These are phyloP conservation scores for Papiliotrema fonsecae DNA, from an alignment of 1,284 basidiomycete species.

Conservation along the genomic window DNA sequence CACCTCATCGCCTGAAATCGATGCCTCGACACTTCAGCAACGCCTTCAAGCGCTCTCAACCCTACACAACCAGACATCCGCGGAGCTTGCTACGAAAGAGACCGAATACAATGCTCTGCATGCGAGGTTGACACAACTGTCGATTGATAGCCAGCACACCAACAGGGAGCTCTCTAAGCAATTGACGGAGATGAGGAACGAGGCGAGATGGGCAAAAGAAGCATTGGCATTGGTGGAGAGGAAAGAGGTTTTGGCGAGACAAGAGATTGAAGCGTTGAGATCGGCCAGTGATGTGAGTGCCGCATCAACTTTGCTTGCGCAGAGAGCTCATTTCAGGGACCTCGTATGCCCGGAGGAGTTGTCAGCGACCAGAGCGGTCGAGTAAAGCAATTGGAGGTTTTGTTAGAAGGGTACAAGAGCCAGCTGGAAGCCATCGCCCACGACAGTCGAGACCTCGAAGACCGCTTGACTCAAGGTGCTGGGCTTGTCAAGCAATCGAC, in stretches of 20 bases:
- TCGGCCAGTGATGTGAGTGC: conserved; percentile 5
- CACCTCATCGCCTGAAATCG: conserved; percentile 11
- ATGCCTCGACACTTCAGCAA: conserved; percentile 24
- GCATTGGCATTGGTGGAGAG: conserved; percentile 36
- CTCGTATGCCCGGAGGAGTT: conserved; percentile 11
- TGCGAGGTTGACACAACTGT: conserved; percentile 24
- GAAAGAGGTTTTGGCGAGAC: conserved; percentile 30
- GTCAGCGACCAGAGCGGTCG: conserved; percentile 13
- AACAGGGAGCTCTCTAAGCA: conserved; percentile 25
- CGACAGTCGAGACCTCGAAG: conserved; percentile 34
- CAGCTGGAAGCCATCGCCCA: conserved; percentile 29
- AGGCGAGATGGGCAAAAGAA: conserved; percentile 42
- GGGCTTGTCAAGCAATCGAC: conserved; percentile 33
- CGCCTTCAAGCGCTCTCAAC: conserved; percentile 34
- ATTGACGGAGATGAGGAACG: conserved; percentile 31
- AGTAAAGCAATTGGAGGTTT: conserved; percentile 26
- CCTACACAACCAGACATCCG: conserved; percentile 29
- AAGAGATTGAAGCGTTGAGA: conserved; percentile 30
- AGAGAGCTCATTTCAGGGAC: conserved; percentile 3
- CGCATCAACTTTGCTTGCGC: background rate
- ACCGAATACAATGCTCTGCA: conserved; percentile 26
- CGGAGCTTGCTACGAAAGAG: conserved; percentile 30
- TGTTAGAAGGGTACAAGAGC: conserved; percentile 30
- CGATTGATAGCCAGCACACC: conserved; percentile 18
- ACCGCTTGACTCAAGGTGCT: conserved; percentile 26